phyloP scores from a whole-genome alignment of 2,329 filamentous ascomycete genomes.

The Fusarium globosum region DNA sequence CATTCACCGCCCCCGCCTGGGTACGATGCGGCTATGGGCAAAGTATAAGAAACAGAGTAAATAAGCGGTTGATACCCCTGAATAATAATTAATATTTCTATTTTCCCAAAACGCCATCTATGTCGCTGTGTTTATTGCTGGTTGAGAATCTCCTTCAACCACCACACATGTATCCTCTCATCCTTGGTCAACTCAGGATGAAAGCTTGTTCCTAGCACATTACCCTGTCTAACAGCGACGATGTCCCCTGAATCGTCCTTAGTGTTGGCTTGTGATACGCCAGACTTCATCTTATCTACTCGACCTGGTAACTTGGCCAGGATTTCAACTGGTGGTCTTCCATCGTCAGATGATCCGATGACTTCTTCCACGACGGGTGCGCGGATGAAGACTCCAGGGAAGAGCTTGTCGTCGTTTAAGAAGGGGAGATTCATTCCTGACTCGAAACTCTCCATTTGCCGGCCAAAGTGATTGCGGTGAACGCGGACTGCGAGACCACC shows the following conservation, averaged over 20 bases:
- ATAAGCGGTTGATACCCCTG: constrained; percentile 14
- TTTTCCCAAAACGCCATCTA: constrained; percentile 22
- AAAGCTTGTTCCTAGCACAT: constrained; percentile 94
- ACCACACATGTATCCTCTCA: constrained; percentile 91
- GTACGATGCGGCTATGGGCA: constrained; percentile 33
- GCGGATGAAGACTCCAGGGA: constrained; percentile 90
- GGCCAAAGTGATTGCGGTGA: constrained; percentile 93
- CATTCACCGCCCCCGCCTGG: constrained; percentile 41
- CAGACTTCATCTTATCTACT: constrained; percentile 52
- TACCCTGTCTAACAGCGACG: constrained; percentile 88
- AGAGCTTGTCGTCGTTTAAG: constrained; percentile 61
- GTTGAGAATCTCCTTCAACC: constrained; percentile 75
- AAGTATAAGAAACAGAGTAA: constrained; percentile 6
- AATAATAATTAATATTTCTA: constrained; percentile 18
- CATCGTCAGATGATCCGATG: constrained; percentile 54
- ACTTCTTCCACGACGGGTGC: constrained; percentile 93
- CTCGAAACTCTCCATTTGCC: constrained; percentile 92
- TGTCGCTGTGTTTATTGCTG: constrained; percentile 23
- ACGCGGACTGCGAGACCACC: constrained; percentile 92
- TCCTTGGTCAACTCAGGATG: constrained; percentile 94
- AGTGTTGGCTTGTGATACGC: constrained; percentile 52
- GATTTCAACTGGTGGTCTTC: constrained; percentile 57
- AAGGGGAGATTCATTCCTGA: constrained; percentile 79
- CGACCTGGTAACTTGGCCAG: constrained; percentile 62
- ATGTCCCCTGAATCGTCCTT: constrained; percentile 74